These are phyloP conservation scores for Cercophora scortea DNA, from an alignment of 495 filamentous ascomycete species.

Conservation along the genomic window DNA sequence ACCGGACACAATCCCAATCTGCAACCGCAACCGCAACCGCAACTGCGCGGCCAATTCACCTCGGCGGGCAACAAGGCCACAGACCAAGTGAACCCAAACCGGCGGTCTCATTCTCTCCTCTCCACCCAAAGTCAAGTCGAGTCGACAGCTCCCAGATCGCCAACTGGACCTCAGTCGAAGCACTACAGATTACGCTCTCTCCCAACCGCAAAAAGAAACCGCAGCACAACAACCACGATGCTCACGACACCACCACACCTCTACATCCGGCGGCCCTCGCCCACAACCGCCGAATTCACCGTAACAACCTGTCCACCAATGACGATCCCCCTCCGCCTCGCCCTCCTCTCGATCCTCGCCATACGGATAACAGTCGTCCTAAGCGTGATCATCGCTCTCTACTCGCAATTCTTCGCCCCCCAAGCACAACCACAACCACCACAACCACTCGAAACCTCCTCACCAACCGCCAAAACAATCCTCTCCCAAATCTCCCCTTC, in stretches of 20 bases:
- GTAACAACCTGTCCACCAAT: constrained; percentile 62
- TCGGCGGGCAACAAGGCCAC: too few species aligned
- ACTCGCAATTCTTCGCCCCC: constrained; percentile 3
- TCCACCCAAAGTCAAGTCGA: too few species aligned
- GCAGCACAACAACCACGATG: constrained; percentile 28
- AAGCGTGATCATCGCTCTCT: constrained; percentile 27
- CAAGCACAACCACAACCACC: constrained; percentile 2
- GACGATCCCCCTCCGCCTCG: constrained; percentile 49
- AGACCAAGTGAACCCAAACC: too few species aligned
- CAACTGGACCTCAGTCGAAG: too few species aligned
- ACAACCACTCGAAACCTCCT: too few species aligned
- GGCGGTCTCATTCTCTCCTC: too few species aligned
- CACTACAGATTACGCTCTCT: too few species aligned
- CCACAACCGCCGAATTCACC: constrained; percentile 79
- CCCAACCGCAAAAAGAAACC: not conserved
- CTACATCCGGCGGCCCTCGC: constrained; percentile 64
- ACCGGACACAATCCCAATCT: too few species aligned
- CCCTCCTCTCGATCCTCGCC: constrained; percentile 42
- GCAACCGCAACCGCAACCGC: too few species aligned
- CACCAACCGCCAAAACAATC: not conserved
- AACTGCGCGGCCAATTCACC: too few species aligned
- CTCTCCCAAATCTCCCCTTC: not conserved
- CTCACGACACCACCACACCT: constrained; percentile 48
- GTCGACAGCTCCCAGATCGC: too few species aligned
- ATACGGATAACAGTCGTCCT: constrained; percentile 32